phyloP scores from a whole-genome alignment of 2,329 filamentous ascomycete species.

The Monilinia fructicola region DNA sequence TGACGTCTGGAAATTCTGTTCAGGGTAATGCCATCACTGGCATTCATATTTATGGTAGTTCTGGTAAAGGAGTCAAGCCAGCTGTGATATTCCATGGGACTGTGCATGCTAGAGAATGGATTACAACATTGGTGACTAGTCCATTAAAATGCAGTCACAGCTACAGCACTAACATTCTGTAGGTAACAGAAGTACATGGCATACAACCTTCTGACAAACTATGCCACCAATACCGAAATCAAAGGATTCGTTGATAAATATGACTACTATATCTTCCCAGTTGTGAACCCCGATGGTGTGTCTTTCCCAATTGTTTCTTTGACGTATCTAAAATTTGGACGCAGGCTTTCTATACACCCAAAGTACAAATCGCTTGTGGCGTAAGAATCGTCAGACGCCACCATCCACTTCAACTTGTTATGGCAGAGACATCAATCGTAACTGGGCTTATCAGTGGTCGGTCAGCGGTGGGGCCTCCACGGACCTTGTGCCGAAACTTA shows the following conservation, averaged over 20 bases:
- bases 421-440: slow-evolving; percentile 59
- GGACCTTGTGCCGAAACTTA: slow-evolving; percentile 53
- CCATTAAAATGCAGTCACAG: background rate
- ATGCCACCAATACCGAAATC: slow-evolving; percentile 44
- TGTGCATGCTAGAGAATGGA: slow-evolving; percentile 62
- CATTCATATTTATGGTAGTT: slow-evolving; percentile 55
- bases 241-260: slow-evolving; percentile 56
- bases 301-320: background rate
- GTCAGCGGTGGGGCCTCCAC: slow-evolving; percentile 50
- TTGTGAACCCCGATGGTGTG: slow-evolving; percentile 61
- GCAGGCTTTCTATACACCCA: slow-evolving; percentile 60
- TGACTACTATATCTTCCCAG: slow-evolving; percentile 65
- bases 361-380: slow-evolving; percentile 58
- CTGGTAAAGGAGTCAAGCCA: slow-evolving; percentile 47
- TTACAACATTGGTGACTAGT: slow-evolving; percentile 47
- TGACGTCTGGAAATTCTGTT: slow-evolving; percentile 50
- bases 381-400: slow-evolving; percentile 55
- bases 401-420: slow-evolving; percentile 44
- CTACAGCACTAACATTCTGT: background rate
- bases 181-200: slow-evolving; percentile 54
- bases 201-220: slow-evolving; percentile 50
- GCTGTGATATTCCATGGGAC: slow-evolving; percentile 58
- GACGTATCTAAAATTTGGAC: background rate
- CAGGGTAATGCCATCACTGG: slow-evolving; percentile 47
- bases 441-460: slow-evolving; percentile 54